Evolutionary conservation across 345 rosid species (phyloP).

Genomic region (Syzygium oleosum): DNA sequence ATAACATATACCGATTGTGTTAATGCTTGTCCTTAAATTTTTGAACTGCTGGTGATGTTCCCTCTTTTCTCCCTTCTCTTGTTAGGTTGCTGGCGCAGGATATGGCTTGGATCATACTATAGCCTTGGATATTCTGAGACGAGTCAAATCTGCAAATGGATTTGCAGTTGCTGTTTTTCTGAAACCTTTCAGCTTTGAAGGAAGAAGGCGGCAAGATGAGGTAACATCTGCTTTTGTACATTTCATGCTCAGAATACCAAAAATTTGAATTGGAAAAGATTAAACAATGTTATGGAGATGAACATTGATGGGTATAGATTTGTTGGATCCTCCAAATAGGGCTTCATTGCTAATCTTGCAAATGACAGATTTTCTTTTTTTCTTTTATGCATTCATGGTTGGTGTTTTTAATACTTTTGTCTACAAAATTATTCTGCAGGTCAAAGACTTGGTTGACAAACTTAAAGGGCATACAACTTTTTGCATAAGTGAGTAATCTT

Average conservation of each 20-base stretch:
- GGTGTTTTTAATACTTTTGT: not conserved
- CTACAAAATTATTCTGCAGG: constrained; percentile 37
- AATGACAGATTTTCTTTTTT: not conserved
- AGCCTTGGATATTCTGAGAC: constrained; percentile 56
- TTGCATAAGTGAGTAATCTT: constrained; percentile 50
- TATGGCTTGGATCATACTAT: constrained; percentile 56
- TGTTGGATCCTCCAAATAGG: not conserved
- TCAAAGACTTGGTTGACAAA: constrained; percentile 46
- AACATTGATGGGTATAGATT: not conserved
- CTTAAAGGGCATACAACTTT: constrained; percentile 53
- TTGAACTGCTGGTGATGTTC: not conserved
- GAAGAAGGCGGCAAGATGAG: constrained; percentile 78
- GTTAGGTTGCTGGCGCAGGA: constrained; percentile 76
- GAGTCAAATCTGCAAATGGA: constrained; percentile 38
- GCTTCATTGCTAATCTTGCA: not conserved
- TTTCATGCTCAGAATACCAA: not conserved
- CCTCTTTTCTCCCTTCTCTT: constrained; percentile 8
- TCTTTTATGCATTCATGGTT: not conserved
- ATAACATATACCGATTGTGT: not conserved
- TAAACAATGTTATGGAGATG: not conserved
- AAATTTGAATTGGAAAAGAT: not conserved
- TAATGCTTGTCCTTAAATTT: not conserved
- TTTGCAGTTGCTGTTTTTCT: constrained; percentile 59
- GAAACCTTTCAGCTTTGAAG: constrained; percentile 95
- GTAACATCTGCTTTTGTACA: constrained; percentile 17